A percentile compares a stretch with the other conserved stretches of the same genome.
Conservation (phyloP, 805 yeast genomes). For the Candida pseudofarinosa region DNA sequence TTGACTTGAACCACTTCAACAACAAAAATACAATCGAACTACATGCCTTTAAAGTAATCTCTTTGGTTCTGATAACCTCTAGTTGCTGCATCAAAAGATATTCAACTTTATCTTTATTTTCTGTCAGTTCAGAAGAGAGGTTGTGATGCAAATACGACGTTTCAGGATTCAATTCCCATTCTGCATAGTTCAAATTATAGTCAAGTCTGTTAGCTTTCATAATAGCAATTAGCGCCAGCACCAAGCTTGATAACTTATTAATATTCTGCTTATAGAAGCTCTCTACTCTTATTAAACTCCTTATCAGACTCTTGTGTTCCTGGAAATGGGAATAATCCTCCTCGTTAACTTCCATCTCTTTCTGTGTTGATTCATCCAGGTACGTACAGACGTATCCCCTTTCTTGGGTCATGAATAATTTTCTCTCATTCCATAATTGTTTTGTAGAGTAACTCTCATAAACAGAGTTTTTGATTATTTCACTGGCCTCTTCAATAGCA, state of each 20-base stretch:
- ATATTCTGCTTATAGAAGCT: slow-evolving; percentile 50
- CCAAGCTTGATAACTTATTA: slow-evolving; percentile 57
- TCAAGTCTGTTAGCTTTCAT: slow-evolving; percentile 49
- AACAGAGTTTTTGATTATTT: slow-evolving; percentile 57
- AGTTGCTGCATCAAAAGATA: slow-evolving; percentile 36
- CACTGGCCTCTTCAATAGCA: slow-evolving; percentile 77
- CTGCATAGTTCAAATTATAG: slow-evolving; percentile 31
- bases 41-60: slow-evolving; percentile 55
- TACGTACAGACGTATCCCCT: slow-evolving; percentile 42
- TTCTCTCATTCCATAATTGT: slow-evolving; percentile 71
- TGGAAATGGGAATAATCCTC: slow-evolving; percentile 26
- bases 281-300: slow-evolving; percentile 54
- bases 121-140: slow-evolving; percentile 6
- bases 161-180: slow-evolving; percentile 31
- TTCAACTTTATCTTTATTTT: slow-evolving; percentile 16
- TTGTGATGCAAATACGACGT: slow-evolving; percentile 20
- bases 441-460: slow-evolving; percentile 63
- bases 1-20: slow-evolving; percentile 72
- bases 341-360: slow-evolving; percentile 28
- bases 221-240: slow-evolving; percentile 59
- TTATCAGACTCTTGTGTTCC: slow-evolving; percentile 29
- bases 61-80: slow-evolving; percentile 59
- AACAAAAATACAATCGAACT: slow-evolving; percentile 51
- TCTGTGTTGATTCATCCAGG: slow-evolving; percentile 2
- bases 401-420: slow-evolving; percentile 67